Evolutionary conservation across 345 rosid species (phyloP).

Genomic region (Ceriops tagal): DNA sequence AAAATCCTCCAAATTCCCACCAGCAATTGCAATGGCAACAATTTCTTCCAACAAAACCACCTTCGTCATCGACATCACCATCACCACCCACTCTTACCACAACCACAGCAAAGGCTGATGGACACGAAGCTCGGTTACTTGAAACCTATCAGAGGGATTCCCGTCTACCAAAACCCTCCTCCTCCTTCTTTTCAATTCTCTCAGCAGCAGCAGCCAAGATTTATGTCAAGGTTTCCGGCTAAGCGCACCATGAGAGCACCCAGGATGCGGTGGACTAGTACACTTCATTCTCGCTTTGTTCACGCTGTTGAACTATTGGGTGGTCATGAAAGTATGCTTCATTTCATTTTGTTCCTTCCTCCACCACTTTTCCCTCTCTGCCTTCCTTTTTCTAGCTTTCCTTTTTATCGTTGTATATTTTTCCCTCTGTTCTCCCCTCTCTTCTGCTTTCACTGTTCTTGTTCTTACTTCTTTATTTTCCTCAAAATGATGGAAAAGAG

Average conservation of each 20-base stretch:
- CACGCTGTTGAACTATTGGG: slow-evolving; percentile 98
- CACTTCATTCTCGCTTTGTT: slow-evolving; percentile 96
- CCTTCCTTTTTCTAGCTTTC: not conserved
- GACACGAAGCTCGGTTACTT: slow-evolving; percentile 62
- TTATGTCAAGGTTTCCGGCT: slow-evolving; percentile 58
- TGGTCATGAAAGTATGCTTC: slow-evolving; percentile 90
- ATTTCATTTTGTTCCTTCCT: slow-evolving; percentile 2
- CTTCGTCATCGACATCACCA: slow-evolving; percentile 23
- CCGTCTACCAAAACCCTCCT: slow-evolving; percentile 63
- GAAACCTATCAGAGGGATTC: slow-evolving; percentile 88
- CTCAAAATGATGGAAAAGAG: slow-evolving; percentile 1
- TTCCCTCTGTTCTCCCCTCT: not conserved
- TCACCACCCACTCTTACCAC: slow-evolving; percentile 30
- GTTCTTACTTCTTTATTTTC: slow-evolving; percentile 2
- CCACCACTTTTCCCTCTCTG: too few species aligned
- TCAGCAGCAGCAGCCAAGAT: slow-evolving; percentile 48
- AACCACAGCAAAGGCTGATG: slow-evolving; percentile 24
- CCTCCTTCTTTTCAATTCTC: slow-evolving; percentile 43
- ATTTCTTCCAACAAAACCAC: slow-evolving; percentile 31
- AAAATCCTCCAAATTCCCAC: slow-evolving; percentile 22
- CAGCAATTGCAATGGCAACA: slow-evolving; percentile 28
- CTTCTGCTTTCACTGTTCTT: slow-evolving; percentile 5
- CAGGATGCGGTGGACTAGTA: slow-evolving; percentile 94
- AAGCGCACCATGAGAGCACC: slow-evolving; percentile 66
- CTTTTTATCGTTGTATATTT: not conserved